These are phyloP conservation scores for Theobroma cacao DNA, from an alignment of 345 rosid genomes.

Conservation along the genomic window DNA sequence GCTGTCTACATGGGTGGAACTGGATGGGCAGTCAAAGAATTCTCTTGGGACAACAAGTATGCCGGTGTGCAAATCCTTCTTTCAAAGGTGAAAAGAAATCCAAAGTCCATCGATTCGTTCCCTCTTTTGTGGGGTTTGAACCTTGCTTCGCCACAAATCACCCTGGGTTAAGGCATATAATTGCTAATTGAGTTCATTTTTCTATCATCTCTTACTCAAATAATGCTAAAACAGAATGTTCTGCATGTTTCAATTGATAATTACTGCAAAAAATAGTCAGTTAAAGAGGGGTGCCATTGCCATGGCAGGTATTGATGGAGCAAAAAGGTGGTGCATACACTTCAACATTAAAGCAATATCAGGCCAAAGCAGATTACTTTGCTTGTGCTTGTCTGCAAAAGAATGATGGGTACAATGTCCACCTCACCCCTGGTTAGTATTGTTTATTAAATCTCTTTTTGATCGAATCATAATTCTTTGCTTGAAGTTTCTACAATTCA, in stretches of 20 bases:
- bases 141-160: not conserved
- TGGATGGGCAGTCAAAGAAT: constrained; percentile 84
- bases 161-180: not conserved
- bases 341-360: constrained; percentile 51
- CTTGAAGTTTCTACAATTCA: not conserved
- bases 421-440: constrained; percentile 57
- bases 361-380: constrained; percentile 78
- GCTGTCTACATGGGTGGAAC: constrained; percentile 84
- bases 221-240: not conserved
- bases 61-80: constrained; percentile 88
- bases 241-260: not conserved
- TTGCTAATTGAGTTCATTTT: not conserved
- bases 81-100: constrained; percentile 46
- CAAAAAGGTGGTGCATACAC: constrained; percentile 43
- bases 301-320: constrained; percentile 56
- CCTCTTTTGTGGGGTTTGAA: not conserved
- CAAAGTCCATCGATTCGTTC: not conserved
- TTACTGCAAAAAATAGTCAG: not conserved
- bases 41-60: constrained; percentile 94
- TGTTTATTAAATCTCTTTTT: not conserved
- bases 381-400: constrained; percentile 80
- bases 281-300: not conserved
- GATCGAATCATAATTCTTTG: not conserved
- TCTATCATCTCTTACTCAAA: not conserved
- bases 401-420: constrained; percentile 70